These are phyloP conservation scores for Cystobasidium ongulense DNA, from an alignment of 768 basidiomycete species.

Conservation along the genomic window DNA sequence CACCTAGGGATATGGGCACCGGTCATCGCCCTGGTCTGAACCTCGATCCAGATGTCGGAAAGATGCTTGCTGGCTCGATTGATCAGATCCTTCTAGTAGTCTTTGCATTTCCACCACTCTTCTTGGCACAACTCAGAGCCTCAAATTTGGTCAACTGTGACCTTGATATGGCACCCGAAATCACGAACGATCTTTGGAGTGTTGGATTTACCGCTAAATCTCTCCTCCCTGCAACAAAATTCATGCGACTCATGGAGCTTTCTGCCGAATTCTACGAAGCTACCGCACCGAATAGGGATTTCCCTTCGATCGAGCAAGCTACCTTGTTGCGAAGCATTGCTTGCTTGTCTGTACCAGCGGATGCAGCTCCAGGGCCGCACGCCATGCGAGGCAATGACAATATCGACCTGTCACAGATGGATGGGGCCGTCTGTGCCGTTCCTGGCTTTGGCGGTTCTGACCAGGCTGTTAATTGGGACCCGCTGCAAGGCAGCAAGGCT, in stretches of 20 bases:
- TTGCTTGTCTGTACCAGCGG: slow-evolving; percentile 1
- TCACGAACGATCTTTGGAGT: slow-evolving; percentile 22
- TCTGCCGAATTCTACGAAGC: slow-evolving; percentile 31
- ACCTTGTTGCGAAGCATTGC: slow-evolving; percentile 21
- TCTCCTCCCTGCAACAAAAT: slow-evolving; percentile 15
- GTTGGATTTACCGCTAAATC: slow-evolving; percentile 10
- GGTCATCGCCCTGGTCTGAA: slow-evolving; percentile 21
- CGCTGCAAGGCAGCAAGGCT: neutral
- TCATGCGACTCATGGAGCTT: slow-evolving; percentile 27
- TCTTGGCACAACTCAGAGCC: slow-evolving; percentile 21
- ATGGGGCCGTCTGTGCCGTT: neutral
- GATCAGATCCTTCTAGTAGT: slow-evolving; percentile 11
- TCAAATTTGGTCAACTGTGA: slow-evolving; percentile 26
- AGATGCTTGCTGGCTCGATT: neutral
- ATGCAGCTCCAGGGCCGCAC: neutral
- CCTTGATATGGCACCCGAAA: slow-evolving; percentile 29
- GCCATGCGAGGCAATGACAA: neutral
- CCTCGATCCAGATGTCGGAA: slow-evolving; percentile 10
- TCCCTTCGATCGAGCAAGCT: slow-evolving; percentile 23
- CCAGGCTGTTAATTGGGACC: neutral
- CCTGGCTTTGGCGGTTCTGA: slow-evolving; percentile 2
- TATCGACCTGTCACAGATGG: neutral
- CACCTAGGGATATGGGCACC: neutral
- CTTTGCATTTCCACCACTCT: slow-evolving; percentile 29
- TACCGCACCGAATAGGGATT: slow-evolving; percentile 15